Base-by-base conservation (phyloP, 805 yeast genomes). In the Nakazawaea siamensis region DNA sequence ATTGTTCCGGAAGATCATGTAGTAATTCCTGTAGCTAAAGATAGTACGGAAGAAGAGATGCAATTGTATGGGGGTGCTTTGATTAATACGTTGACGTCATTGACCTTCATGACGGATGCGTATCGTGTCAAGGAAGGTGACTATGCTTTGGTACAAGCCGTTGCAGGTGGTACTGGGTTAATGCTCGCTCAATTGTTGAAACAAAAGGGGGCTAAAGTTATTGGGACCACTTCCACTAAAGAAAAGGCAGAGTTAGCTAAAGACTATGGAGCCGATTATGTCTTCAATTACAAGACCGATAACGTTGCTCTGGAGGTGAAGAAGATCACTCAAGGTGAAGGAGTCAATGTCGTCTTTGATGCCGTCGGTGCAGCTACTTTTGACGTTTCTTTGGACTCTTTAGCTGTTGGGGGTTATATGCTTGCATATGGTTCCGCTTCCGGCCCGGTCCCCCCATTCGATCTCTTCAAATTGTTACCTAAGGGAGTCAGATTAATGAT, bases 131-230 rank as follows among this genome's bases (percentile, higher is more conserved):
- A 83, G 46, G 62, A 70, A 51, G 88, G 76, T 35, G 96, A 90
- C 39, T 68, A 58, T 45, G 70, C 81, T 29, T 64, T 88, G 31
- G 77, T 85, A 17, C 85, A 87, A 62, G 97, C 97, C 4, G 95
- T 95, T 6, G 96, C 97, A 3, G 97, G 97, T 31, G 96, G 97
- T 38, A 90, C 84, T 33, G 97, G 97, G 4, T 67, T 73, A 34
- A 45, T 84, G 14, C 60, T 86, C 36, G 63, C 67, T 33, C 95
- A 87, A 55, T 60, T 87, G 56, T 57, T 80, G 33, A 55, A 65
- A 20, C 49, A 57, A 17, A 64, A 61, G 32, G 94, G 95, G 15
- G 96, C 87, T 3, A 77, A 72, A 43, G 88, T 77, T 29, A 86
- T 88, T 57, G 96, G 94, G 2, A 66, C 83, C 24, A 92, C 94